These are phyloP conservation scores for Syzygium syzygioides DNA, from an alignment of 441 rosid species.

Conservation along the genomic window DNA sequence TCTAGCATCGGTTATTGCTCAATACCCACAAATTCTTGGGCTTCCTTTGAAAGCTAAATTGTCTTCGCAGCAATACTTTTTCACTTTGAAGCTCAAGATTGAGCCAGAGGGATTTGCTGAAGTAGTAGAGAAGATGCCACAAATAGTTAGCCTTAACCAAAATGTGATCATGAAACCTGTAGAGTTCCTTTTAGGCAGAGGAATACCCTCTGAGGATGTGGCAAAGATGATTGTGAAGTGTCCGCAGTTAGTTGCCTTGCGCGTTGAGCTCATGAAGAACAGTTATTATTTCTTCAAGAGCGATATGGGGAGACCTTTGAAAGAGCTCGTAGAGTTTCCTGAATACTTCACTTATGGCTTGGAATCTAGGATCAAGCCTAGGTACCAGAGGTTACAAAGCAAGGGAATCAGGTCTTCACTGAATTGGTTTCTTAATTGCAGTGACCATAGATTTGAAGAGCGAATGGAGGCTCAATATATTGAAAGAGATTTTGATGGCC, in stretches of 20 bases:
- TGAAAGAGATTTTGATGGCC: constrained; percentile 51
- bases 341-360: constrained; percentile 74
- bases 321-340: constrained; percentile 70
- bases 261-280: constrained; percentile 66
- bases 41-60: constrained; percentile 75
- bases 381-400: constrained; percentile 58
- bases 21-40: constrained; percentile 64
- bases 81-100: constrained; percentile 64
- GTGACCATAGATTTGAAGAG: constrained; percentile 78
- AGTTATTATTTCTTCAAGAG: constrained; percentile 62
- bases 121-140: constrained; percentile 78
- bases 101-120: constrained; percentile 64
- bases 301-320: constrained; percentile 77
- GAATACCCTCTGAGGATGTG: constrained; percentile 42
- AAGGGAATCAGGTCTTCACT: constrained; percentile 60
- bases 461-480: constrained; percentile 53
- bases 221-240: constrained; percentile 66
- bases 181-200: constrained; percentile 66
- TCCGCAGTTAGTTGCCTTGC: constrained; percentile 54
- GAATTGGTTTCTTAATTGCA: constrained; percentile 76
- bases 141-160: constrained; percentile 70
- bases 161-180: constrained; percentile 65
- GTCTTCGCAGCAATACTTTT: constrained; percentile 69
- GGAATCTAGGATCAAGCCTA: constrained; percentile 78
- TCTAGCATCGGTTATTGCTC: constrained; percentile 50